Base-by-base conservation (phyloP, 2,329 filamentous ascomycete species). In the Colletotrichum godetiae region DNA sequence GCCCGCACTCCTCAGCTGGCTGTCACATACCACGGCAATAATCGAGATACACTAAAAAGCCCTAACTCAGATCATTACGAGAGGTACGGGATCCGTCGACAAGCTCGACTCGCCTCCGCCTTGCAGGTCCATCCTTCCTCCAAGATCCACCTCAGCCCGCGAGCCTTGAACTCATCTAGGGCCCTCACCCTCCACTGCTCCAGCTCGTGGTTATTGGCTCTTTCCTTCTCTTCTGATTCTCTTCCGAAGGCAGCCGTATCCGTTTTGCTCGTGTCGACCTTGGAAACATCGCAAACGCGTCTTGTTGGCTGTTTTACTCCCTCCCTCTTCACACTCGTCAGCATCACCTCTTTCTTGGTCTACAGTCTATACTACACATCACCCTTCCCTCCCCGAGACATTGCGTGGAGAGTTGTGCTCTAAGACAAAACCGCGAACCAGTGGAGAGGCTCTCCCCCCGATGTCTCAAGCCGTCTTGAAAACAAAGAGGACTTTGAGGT, bases 401-500 rank as follows among this genome's bases (percentile, higher is more conserved):
- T 62, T 72, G 72, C 67, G 71, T 69, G 69, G 66, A 76, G 63
- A 75, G 66, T 74, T 73, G 67, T 46, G 61, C 61, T 63, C 61
- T 60, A 73, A 66, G 70, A 67, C 74, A 63, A 55, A 69, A n/a
- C 65, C 66, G 55, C 72, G 75, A 74, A 75, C 74, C 68, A 78
- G 75, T 78, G 77, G 76, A 77, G 69, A 77, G 76, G 76, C 64
- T 63, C 42, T 67, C 69, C 69, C 76, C 68, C 77, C 76, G 70
- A 78, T 82, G 81, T 82, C 80, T 82, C 78, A 80, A 75, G 75
- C 75, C 69, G 72, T 76, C 75, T 76, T 74, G 69, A 76, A 77
- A 77, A 78, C 79, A 82, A 80, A 79, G 76, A 78, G 77, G 76
- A 77, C 76, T 74, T 77, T 76, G 77, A 77, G 75, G 75, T 76